A percentile compares a stretch with the other conserved stretches of the same genome.
Evolutionary conservation across 2,329 filamentous ascomycete genomes (phyloP).

Genomic region (Colletotrichum sp.): DNA sequence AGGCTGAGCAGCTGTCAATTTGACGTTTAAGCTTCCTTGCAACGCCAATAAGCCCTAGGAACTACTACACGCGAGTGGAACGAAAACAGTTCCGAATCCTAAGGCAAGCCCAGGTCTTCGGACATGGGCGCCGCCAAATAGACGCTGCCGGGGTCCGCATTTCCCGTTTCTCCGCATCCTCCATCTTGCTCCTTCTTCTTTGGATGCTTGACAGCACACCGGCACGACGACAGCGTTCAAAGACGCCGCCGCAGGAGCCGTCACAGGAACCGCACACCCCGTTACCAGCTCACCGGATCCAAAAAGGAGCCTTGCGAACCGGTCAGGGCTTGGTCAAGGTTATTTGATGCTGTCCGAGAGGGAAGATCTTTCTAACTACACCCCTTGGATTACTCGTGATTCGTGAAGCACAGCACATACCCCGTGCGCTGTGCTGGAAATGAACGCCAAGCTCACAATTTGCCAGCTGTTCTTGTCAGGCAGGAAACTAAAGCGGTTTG

Average conservation of each 20-base stretch:
- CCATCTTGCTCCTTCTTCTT: background rate
- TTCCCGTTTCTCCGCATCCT: background rate
- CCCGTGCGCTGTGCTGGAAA: background rate
- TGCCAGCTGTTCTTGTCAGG: background rate
- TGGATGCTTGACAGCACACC: background rate
- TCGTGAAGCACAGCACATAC: background rate
- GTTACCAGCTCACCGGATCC: background rate
- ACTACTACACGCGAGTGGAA: background rate
- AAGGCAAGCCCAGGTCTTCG: background rate
- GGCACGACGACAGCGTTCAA: background rate
- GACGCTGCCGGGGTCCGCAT: conserved; percentile 1
- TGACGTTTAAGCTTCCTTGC: background rate
- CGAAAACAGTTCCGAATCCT: background rate
- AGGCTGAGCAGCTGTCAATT: conserved; percentile 5
- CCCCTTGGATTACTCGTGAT: background rate
- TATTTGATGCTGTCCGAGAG: background rate
- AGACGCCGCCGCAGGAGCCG: background rate
- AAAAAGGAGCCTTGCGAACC: background rate
- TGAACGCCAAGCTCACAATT: background rate
- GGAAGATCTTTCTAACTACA: background rate
- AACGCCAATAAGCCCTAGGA: background rate
- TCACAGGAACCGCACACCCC: background rate
- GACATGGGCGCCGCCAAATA: background rate
- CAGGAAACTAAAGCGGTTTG: background rate
- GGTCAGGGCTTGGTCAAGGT: background rate